Percentiles rank a stretch among this genome's conserved stretches.
Evolutionary conservation across 306 rosid species (phyloP).

Genomic region (Hippophae tibetana): DNA sequence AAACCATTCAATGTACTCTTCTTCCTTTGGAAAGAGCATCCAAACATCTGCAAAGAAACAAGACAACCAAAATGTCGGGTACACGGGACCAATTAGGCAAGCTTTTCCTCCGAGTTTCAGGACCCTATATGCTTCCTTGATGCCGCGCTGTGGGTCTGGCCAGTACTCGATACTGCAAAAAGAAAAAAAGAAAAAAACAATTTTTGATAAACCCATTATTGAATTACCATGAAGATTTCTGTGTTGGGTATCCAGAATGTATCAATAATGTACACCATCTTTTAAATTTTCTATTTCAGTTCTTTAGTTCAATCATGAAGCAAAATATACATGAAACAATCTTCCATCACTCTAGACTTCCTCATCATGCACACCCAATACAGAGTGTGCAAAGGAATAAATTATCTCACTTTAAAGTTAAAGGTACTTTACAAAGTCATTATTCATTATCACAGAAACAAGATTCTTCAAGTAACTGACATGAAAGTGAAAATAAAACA

Average conservation of each 20-base stretch:
- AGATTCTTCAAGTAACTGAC: too few species aligned
- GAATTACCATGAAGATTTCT: conserved; percentile 3
- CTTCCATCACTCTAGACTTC: background rate
- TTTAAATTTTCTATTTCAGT: background rate
- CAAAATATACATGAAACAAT: background rate
- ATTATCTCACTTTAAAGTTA: too few species aligned
- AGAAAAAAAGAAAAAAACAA: conserved; percentile 18
- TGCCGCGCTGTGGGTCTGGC: conserved; percentile 97
- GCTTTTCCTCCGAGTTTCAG: conserved; percentile 85
- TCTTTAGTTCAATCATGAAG: background rate
- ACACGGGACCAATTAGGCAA: conserved; percentile 77
- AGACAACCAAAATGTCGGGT: conserved; percentile 85
- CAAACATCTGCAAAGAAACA: conserved; percentile 96
- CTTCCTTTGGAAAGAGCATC: conserved; percentile 98
- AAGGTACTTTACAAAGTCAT: too few species aligned
- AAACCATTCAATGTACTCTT: conserved; percentile 93
- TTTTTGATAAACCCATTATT: conserved; percentile 16
- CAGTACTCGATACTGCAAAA: conserved; percentile 79
- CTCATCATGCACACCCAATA: background rate
- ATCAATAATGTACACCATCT: conserved; percentile 4
- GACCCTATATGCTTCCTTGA: conserved; percentile 88
- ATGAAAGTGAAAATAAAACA: too few species aligned
- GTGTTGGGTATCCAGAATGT: background rate
- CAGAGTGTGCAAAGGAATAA: too few species aligned
- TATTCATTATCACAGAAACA: too few species aligned